Percentiles rank a stretch among this genome's conserved stretches.
phyloP scores from a whole-genome alignment of 2,329 filamentous ascomycete species.

The Lachnellula suecica region DNA sequence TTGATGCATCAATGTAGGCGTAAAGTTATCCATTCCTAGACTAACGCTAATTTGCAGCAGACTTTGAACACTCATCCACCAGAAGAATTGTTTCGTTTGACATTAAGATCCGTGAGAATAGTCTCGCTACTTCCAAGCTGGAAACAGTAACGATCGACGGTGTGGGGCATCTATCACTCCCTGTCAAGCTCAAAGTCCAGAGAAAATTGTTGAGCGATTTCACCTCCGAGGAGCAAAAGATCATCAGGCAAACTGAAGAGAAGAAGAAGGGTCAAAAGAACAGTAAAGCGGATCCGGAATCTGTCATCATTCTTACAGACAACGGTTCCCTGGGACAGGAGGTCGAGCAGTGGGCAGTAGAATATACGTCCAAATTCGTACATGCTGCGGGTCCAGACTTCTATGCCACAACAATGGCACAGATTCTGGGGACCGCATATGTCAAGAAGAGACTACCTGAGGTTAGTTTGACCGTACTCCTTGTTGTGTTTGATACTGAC shows the following conservation, averaged over 20 bases:
- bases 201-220: conserved; percentile 12
- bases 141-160: conserved; percentile 23
- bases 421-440: conserved; percentile 26
- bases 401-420: conserved; percentile 21
- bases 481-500: background rate
- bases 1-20: conserved; percentile 22
- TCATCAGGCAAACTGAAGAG: conserved; percentile 8
- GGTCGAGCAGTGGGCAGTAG: conserved; percentile 27
- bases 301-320: conserved; percentile 19
- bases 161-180: conserved; percentile 19
- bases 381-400: conserved; percentile 24
- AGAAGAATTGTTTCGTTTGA: conserved; percentile 22
- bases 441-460: conserved; percentile 24
- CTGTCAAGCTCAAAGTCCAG: conserved; percentile 14
- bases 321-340: conserved; percentile 8
- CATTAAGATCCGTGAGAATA: conserved; percentile 2
- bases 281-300: background rate
- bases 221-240: conserved; percentile 5
- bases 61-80: conserved; percentile 24
- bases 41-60: conserved; percentile 4
- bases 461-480: conserved; percentile 2
- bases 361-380: conserved; percentile 25
- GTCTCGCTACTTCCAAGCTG: background rate
- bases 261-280: background rate
- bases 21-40: background rate